phyloP scores from a whole-genome alignment of 2,329 filamentous ascomycete species.

The Harringtonia aguacate region DNA sequence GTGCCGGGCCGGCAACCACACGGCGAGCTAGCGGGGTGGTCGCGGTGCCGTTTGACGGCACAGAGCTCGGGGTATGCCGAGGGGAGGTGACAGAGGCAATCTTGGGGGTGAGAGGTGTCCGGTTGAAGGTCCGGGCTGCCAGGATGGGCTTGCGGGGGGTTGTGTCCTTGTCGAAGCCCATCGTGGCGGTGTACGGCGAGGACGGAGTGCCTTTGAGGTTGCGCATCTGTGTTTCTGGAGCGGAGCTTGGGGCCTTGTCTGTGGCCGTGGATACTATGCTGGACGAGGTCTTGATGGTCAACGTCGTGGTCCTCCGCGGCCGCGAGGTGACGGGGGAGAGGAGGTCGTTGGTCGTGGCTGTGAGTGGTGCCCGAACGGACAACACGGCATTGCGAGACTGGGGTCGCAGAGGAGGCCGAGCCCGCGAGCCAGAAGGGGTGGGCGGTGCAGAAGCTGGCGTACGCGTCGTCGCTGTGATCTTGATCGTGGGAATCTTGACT shows the following conservation, averaged over 20 bases:
- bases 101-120: conserved; percentile 43
- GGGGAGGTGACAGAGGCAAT: conserved; percentile 24
- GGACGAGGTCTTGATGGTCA: no score
- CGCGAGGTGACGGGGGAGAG: no score
- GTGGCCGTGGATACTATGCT: no score
- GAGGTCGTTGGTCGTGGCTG: no score
- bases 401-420: no score
- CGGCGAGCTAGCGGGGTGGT: conserved; percentile 32
- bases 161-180: conserved; percentile 25
- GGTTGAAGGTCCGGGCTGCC: conserved; percentile 46
- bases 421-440: no score
- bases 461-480: no score
- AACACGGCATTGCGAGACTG: no score
- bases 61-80: neutral
- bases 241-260: neutral
- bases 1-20: neutral
- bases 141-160: conserved; percentile 50
- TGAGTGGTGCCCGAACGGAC: no score
- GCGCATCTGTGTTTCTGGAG: conserved; percentile 10
- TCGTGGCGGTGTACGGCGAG: conserved; percentile 13
- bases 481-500: no score
- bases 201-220: conserved; percentile 9
- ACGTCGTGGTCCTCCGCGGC: no score
- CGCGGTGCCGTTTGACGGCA: conserved; percentile 16
- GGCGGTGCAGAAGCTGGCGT: no score